phyloP scores from a whole-genome alignment of 768 basidiomycete genomes.

The Trametes elegans region DNA sequence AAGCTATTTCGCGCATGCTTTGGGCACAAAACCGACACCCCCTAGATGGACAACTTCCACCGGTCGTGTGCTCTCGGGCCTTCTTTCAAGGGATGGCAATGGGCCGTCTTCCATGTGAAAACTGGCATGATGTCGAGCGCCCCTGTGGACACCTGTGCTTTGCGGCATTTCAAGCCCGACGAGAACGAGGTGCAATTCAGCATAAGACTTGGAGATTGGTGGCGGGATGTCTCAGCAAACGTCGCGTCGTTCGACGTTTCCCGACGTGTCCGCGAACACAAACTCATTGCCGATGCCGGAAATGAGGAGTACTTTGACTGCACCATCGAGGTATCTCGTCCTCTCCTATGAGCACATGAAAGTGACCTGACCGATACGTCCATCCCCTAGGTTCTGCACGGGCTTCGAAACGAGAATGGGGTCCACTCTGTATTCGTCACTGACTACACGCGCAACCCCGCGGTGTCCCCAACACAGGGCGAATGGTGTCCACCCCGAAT shows the following conservation, averaged over 20 bases:
- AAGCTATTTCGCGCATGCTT: neutral
- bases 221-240: slow-evolving; percentile 21
- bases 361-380: neutral
- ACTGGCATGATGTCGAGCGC: slow-evolving; percentile 36
- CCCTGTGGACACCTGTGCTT: neutral
- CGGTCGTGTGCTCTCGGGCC: slow-evolving; percentile 41
- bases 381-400: slow-evolving; percentile 45
- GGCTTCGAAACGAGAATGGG: slow-evolving; percentile 36
- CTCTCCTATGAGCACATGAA: neutral
- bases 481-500: slow-evolving; percentile 49
- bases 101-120: slow-evolving; percentile 52
- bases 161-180: slow-evolving; percentile 17
- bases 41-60: slow-evolving; percentile 35
- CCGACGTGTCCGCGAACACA: slow-evolving; percentile 13
- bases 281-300: slow-evolving; percentile 24
- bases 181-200: slow-evolving; percentile 23
- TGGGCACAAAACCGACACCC: neutral
- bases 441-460: slow-evolving; percentile 54
- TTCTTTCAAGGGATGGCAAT: slow-evolving; percentile 45
- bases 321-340: slow-evolving; percentile 44
- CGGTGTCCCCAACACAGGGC: slow-evolving; percentile 33
- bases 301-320: slow-evolving; percentile 28
- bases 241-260: neutral
- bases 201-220: slow-evolving; percentile 29
- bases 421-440: slow-evolving; percentile 58